These are phyloP conservation scores for Neofusicoccum umdonicola DNA, from an alignment of 2,329 filamentous ascomycete genomes.

Conservation along the genomic window DNA sequence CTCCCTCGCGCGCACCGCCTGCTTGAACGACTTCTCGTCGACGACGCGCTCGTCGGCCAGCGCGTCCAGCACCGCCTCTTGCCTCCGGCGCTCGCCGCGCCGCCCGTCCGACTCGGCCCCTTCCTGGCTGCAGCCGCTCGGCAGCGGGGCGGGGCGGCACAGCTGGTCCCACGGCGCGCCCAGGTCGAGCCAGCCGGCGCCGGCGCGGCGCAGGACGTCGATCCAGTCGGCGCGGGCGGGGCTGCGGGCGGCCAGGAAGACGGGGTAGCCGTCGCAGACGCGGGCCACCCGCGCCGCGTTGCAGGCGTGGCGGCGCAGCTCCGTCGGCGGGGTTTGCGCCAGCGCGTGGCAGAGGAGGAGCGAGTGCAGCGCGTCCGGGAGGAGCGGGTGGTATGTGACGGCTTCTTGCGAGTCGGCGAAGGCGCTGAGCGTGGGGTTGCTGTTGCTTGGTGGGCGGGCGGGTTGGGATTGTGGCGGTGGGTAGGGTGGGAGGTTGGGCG, in stretches of 20 bases:
- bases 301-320: slow-evolving; percentile 74
- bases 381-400: slow-evolving; percentile 76
- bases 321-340: slow-evolving; percentile 73
- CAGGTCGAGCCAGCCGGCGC: slow-evolving; percentile 61
- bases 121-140: slow-evolving; percentile 22
- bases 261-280: slow-evolving; percentile 74
- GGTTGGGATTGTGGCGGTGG: slow-evolving; percentile 46
- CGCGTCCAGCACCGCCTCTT: slow-evolving; percentile 66
- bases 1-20: slow-evolving; percentile 54
- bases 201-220: slow-evolving; percentile 65
- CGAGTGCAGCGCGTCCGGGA: slow-evolving; percentile 75
- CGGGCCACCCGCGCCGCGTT: slow-evolving; percentile 75
- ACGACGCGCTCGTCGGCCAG: slow-evolving; percentile 66
- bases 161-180: slow-evolving; percentile 66
- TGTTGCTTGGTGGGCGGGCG: slow-evolving; percentile 14
- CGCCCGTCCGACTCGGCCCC: slow-evolving; percentile 50
- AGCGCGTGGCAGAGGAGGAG: slow-evolving; percentile 77
- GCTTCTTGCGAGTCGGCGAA: slow-evolving; percentile 51
- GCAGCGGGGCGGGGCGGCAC: slow-evolving; percentile 53
- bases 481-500: slow-evolving; percentile 65
- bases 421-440: background rate
- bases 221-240: slow-evolving; percentile 78
- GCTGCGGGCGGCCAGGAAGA: slow-evolving; percentile 71
- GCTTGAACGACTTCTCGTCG: slow-evolving; percentile 64
- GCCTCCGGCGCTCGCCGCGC: slow-evolving; percentile 58